phyloP scores from a whole-genome alignment of 768 basidiomycete genomes.

The Mycena galericulata region DNA sequence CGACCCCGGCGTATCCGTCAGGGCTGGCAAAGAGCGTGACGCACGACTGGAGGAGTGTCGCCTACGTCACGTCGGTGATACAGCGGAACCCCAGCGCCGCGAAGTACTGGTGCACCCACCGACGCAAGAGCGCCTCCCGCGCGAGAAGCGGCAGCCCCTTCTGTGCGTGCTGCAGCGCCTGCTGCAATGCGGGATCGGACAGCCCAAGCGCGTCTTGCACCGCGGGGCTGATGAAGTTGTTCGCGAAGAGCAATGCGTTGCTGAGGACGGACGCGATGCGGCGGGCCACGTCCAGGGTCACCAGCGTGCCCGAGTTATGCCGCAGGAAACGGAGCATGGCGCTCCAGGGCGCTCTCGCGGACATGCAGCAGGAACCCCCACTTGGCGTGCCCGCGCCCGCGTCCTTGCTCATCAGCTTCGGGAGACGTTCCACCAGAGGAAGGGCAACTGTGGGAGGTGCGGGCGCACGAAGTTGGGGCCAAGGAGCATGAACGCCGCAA shows the following conservation, averaged over 20 bases:
- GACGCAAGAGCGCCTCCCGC: constrained; percentile 85
- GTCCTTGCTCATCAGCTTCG: constrained; percentile 95
- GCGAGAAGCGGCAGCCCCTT: constrained; percentile 74
- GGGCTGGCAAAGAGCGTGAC: constrained; percentile 88
- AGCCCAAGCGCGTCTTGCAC: constrained; percentile 71
- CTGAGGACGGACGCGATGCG: constrained; percentile 88
- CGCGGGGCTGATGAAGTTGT: constrained; percentile 80
- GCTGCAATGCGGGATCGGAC: constrained; percentile 27
- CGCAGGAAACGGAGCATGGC: constrained; percentile 90
- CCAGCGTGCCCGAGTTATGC: constrained; percentile 78
- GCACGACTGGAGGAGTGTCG: constrained; percentile 82
- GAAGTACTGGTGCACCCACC: constrained; percentile 92
- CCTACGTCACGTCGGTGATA: constrained; percentile 89
- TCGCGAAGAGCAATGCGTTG: constrained; percentile 92
- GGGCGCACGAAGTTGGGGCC: constrained; percentile 95
- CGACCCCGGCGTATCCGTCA: constrained; percentile 83
- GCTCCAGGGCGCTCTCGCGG: constrained; percentile 88
- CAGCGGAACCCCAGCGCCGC: constrained; percentile 81
- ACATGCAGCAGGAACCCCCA: constrained; percentile 95
- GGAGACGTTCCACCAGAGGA: constrained; percentile 98
- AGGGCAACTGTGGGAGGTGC: constrained; percentile 92
- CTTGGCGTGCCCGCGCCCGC: constrained; percentile 74
- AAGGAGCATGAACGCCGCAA: constrained; percentile 90
- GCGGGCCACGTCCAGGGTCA: constrained; percentile 92
- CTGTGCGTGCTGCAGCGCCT: constrained; percentile 32